Evolutionary conservation across 208 protist genomes (phyloP).

Genomic region (Leishmania martiniquensis): DNA sequence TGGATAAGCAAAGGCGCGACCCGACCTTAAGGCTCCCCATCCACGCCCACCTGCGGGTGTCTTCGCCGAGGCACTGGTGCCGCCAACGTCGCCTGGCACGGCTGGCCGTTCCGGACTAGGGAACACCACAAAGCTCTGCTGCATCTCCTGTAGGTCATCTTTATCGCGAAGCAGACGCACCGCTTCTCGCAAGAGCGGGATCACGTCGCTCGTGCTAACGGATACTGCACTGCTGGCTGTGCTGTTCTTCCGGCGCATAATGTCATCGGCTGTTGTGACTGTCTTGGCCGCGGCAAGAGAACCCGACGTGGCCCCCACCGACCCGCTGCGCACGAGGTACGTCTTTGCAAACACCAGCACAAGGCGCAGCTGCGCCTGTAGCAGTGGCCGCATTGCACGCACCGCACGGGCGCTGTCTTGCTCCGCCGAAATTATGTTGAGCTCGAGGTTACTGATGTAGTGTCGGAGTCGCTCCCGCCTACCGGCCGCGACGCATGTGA

Average conservation of each 20-base stretch:
- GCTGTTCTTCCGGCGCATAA: not conserved
- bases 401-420: slow-evolving; percentile 1
- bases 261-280: not conserved
- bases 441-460: slow-evolving; percentile 24
- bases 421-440: slow-evolving; percentile 27
- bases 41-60: not conserved
- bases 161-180: slow-evolving; percentile 40
- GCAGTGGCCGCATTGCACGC: slow-evolving; percentile 16
- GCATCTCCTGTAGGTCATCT: slow-evolving; percentile 48
- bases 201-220: slow-evolving; percentile 7
- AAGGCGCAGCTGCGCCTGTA: slow-evolving; percentile 47
- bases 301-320: not conserved
- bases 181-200: slow-evolving; percentile 38
- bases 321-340: slow-evolving; percentile 6
- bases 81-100: not conserved
- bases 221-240: not conserved
- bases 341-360: slow-evolving; percentile 33
- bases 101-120: slow-evolving; percentile 18
- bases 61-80: not conserved
- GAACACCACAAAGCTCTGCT: slow-evolving; percentile 39
- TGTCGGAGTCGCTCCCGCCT: slow-evolving; percentile 22
- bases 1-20: not conserved
- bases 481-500: slow-evolving; percentile 31
- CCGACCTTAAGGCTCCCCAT: not conserved
- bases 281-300: not conserved